Evolutionary conservation across 1,139 yeast species (phyloP).

Genomic region (Kluyveromyces sp.): DNA sequence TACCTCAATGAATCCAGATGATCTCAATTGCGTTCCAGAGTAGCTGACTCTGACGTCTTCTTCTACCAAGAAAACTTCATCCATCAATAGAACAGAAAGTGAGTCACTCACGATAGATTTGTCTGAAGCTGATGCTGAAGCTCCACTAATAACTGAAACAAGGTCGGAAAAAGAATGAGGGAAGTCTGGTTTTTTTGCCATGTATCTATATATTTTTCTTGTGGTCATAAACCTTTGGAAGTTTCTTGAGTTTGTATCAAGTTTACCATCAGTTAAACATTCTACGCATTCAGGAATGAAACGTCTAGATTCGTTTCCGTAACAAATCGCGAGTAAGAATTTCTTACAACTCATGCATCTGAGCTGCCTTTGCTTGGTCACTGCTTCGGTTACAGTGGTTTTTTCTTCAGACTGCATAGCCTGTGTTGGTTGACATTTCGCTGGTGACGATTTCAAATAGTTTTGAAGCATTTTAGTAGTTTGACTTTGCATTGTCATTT

Average conservation of each 20-base stretch:
- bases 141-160: slow-evolving; percentile 13
- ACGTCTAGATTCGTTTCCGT: slow-evolving; percentile 18
- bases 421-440: slow-evolving; percentile 28
- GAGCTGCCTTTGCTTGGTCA: background rate
- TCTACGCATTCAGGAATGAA: slow-evolving; percentile 20
- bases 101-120: slow-evolving; percentile 14
- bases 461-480: slow-evolving; percentile 28
- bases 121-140: slow-evolving; percentile 9
- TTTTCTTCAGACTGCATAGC: slow-evolving; percentile 10
- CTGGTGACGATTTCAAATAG: slow-evolving; percentile 23
- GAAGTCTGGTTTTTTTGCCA: slow-evolving; percentile 17
- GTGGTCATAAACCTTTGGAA: slow-evolving; percentile 24
- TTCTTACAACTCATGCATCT: slow-evolving; percentile 25
- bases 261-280: slow-evolving; percentile 22
- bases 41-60: slow-evolving; percentile 9
- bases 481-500: slow-evolving; percentile 22
- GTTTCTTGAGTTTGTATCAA: slow-evolving; percentile 14
- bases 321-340: slow-evolving; percentile 28
- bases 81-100: slow-evolving; percentile 20
- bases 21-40: slow-evolving; percentile 9
- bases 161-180: slow-evolving; percentile 15
- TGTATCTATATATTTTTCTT: slow-evolving; percentile 24
- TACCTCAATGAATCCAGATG: slow-evolving; percentile 13
- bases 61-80: slow-evolving; percentile 16
- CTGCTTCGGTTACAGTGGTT: slow-evolving; percentile 4